These are phyloP conservation scores for Ganoderma resinaceum DNA, from an alignment of 1,284 basidiomycete species.

Conservation along the genomic window DNA sequence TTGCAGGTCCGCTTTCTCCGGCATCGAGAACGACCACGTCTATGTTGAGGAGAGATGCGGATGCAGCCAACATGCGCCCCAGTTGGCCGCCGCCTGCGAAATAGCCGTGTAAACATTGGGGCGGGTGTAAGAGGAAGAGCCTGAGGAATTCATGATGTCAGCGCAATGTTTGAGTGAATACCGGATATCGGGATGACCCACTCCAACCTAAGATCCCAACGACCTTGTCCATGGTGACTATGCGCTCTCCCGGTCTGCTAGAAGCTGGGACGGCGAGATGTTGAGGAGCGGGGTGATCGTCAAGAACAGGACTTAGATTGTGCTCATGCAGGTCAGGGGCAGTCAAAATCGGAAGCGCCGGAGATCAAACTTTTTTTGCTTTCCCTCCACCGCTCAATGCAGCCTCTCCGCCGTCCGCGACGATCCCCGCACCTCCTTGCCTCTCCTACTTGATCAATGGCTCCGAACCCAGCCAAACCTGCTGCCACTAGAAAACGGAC, in stretches of 20 bases:
- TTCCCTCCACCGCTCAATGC: conserved; percentile 15
- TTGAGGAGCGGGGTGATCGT: conserved; percentile 8
- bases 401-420: conserved; percentile 16
- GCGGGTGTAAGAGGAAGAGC: conserved; percentile 16
- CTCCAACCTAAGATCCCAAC: conserved; percentile 73
- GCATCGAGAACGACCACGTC: conserved; percentile 90
- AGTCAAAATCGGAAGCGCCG: conserved; percentile 23
- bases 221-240: conserved; percentile 54
- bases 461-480: conserved; percentile 30
- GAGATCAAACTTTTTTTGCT: conserved; percentile 24
- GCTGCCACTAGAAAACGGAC: conserved; percentile 40
- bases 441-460: conserved; percentile 26
- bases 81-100: conserved; percentile 92
- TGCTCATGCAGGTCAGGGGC: not conserved
- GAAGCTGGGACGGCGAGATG: not conserved
- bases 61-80: conserved; percentile 95
- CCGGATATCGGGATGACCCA: conserved; percentile 43
- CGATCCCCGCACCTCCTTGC: conserved; percentile 6
- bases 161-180: not conserved
- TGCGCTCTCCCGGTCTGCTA: not conserved
- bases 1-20: conserved; percentile 85
- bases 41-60: conserved; percentile 90
- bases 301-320: not conserved
- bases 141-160: conserved; percentile 9
- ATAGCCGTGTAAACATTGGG: conserved; percentile 12